Evolutionary conservation across 73 alveolate species (phyloP).

Genomic region (Blepharisma stoltei): DNA sequence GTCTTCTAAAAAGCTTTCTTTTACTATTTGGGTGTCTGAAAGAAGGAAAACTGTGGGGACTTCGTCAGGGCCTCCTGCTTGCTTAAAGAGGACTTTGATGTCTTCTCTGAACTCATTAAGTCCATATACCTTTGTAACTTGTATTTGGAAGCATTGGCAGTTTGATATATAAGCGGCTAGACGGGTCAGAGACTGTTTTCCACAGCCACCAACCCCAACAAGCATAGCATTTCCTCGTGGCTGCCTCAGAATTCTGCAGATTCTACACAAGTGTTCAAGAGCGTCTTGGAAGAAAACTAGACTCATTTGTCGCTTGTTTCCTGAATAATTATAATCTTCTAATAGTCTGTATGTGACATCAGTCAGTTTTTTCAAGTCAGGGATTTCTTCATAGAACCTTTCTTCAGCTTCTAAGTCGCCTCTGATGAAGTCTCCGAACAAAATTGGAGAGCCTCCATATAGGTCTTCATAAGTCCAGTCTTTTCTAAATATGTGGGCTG

Average conservation of each 20-base stretch:
- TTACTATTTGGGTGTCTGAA: slow-evolving; percentile 95
- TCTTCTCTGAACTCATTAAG: slow-evolving; percentile 98
- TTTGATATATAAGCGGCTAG: slow-evolving; percentile 51
- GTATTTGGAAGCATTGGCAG: slow-evolving; percentile 89
- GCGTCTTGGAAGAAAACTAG: slow-evolving; percentile 97
- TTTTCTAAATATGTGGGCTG: slow-evolving; percentile 62
- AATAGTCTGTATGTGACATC: slow-evolving; percentile 29
- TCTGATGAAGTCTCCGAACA: slow-evolving; percentile 94
- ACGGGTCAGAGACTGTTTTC: slow-evolving; percentile 84
- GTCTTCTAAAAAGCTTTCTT: slow-evolving; percentile 96
- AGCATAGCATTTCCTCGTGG: slow-evolving; percentile 98
- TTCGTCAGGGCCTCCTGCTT: slow-evolving; percentile 88
- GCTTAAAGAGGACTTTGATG: slow-evolving; percentile 88
- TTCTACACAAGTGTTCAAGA: slow-evolving; percentile 94
- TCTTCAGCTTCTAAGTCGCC: slow-evolving; percentile 84
- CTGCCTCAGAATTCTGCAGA: slow-evolving; percentile 92
- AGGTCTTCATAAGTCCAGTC: slow-evolving; percentile 85
- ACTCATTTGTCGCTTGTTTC: slow-evolving; percentile 87
- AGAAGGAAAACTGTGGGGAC: slow-evolving; percentile 80
- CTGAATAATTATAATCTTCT: slow-evolving; percentile 93
- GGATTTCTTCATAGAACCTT: slow-evolving; percentile 93
- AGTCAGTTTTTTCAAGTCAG: slow-evolving; percentile 72
- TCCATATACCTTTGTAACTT: slow-evolving; percentile 94
- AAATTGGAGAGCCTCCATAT: slow-evolving; percentile 73
- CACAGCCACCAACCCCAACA: slow-evolving; percentile 98